Conservation (phyloP, 2,329 filamentous ascomycete genomes). For the Stagonosporopsis chrysanthemi region DNA sequence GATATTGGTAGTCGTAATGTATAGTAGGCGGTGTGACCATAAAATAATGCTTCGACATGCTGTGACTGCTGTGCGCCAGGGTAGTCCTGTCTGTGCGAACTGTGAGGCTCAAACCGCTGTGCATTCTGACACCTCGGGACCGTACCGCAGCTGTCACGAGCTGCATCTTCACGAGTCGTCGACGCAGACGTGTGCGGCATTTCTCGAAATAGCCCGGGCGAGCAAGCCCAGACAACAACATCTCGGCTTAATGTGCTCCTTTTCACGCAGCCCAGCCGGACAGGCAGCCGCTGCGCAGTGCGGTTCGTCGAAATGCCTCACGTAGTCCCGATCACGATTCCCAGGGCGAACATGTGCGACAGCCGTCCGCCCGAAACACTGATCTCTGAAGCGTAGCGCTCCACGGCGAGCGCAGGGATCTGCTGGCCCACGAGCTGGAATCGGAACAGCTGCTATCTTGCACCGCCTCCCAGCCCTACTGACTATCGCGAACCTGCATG, state of each 20-base stretch:
- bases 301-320: constrained; percentile 32
- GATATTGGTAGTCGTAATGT: background rate
- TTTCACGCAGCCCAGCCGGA: background rate
- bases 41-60: background rate
- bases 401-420: constrained; percentile 25
- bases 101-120: constrained; percentile 18
- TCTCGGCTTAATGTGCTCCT: constrained; percentile 23
- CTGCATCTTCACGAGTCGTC: constrained; percentile 18
- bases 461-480: constrained; percentile 35
- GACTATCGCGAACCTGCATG: constrained; percentile 24
- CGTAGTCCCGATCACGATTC: constrained; percentile 9
- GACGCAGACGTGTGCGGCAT: constrained; percentile 14
- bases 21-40: constrained; percentile 10
- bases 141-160: constrained; percentile 19
- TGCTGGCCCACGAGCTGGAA: constrained; percentile 36
- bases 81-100: background rate
- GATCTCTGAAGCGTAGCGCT: constrained; percentile 23
- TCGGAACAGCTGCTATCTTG: constrained; percentile 34
- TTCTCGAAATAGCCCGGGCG: constrained; percentile 16
- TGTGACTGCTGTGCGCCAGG: background rate
- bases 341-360: constrained; percentile 14
- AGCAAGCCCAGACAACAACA: constrained; percentile 4
- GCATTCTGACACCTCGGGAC: constrained; percentile 10
- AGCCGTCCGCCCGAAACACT: constrained; percentile 36
- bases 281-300: constrained; percentile 3